Percentiles rank a stretch among this genome's conserved stretches.
Evolutionary conservation across 257 asterid genomes (phyloP).

Genomic region (Solanum verrucosum): DNA sequence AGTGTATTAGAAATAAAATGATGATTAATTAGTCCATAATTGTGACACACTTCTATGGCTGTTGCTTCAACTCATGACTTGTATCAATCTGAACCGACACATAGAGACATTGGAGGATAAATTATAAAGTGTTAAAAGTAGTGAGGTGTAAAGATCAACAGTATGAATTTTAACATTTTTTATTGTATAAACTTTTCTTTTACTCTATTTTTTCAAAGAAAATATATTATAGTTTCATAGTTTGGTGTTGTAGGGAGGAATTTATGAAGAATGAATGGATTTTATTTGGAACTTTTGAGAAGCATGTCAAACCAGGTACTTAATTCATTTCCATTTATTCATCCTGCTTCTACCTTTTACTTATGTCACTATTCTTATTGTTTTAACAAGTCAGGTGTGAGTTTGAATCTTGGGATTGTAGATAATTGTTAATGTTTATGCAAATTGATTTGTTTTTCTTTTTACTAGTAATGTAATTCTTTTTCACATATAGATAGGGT

Average conservation of each 20-base stretch:
- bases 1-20: background rate
- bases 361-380: background rate
- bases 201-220: background rate
- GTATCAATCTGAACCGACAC: slow-evolving; percentile 32
- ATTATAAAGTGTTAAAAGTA: background rate
- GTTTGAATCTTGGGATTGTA: background rate
- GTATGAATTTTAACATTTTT: background rate
- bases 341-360: background rate
- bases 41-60: slow-evolving; percentile 45
- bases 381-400: background rate
- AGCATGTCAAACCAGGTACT: slow-evolving; percentile 39
- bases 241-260: slow-evolving; percentile 35
- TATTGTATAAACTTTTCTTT: background rate
- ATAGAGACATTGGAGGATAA: slow-evolving; percentile 8
- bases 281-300: slow-evolving; percentile 24
- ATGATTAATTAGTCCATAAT: background rate
- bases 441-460: background rate
- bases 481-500: background rate
- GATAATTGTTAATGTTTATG: background rate
- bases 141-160: slow-evolving; percentile 12
- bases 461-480: background rate
- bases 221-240: background rate
- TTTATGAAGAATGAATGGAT: slow-evolving; percentile 28
- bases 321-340: background rate
- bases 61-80: slow-evolving; percentile 39